phyloP scores from a whole-genome alignment of 208 protist genomes.

The Acanthamoeba sp. region DNA sequence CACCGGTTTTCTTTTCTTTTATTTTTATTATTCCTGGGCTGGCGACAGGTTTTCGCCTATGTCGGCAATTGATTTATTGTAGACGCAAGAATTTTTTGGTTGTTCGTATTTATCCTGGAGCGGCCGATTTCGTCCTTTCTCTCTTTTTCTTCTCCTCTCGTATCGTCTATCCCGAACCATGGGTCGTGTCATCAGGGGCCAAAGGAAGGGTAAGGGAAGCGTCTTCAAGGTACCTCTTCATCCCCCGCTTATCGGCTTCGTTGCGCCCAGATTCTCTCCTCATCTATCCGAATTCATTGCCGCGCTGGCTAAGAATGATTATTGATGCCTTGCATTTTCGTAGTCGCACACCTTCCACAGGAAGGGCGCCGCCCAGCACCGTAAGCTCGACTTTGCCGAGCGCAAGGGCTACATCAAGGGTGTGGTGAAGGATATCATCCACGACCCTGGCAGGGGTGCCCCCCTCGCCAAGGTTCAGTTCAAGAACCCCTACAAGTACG shows the following conservation, averaged over 20 bases:
- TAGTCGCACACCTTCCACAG: slow-evolving; percentile 96
- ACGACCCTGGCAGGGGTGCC: slow-evolving; percentile 99
- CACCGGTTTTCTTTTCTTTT: not conserved
- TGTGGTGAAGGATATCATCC: slow-evolving; percentile 96
- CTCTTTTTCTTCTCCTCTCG: slow-evolving; percentile 40
- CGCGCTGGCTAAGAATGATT: not conserved
- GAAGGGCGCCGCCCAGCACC: slow-evolving; percentile 96
- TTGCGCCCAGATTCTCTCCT: not conserved
- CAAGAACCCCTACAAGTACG: slow-evolving; percentile 96
- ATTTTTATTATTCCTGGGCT: not conserved
- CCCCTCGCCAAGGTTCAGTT: slow-evolving; percentile 98
- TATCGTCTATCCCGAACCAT: not conserved
- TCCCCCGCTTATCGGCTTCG: not conserved
- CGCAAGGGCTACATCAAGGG: slow-evolving; percentile 96
- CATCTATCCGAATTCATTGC: too few relatives aligned
- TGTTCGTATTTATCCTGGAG: not conserved
- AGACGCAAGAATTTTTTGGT: not conserved
- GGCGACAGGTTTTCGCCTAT: not conserved
- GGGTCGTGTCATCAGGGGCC: slow-evolving; percentile 53
- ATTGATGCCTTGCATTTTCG: slow-evolving; percentile 87
- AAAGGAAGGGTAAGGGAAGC: not conserved
- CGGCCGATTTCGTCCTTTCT: not conserved
- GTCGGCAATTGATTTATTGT: not conserved
- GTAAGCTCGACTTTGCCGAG: slow-evolving; percentile 98
- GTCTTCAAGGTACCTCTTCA: not conserved